These are phyloP conservation scores for Saturnispora serradocipensis DNA, from an alignment of 805 yeast genomes.

Conservation along the genomic window DNA sequence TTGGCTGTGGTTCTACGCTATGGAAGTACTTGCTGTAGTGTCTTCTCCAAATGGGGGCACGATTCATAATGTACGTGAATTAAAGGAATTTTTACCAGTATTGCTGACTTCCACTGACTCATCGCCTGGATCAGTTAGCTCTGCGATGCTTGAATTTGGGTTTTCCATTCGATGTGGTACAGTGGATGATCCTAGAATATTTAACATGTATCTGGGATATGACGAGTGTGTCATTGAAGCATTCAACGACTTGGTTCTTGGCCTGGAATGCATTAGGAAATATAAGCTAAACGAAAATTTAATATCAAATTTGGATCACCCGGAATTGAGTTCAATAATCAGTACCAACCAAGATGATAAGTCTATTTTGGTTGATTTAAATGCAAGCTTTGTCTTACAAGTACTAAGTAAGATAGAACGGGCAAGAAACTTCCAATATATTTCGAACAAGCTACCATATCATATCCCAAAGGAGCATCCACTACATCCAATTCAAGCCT, in stretches of 20 bases:
- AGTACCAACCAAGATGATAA: neutral
- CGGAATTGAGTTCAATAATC: neutral
- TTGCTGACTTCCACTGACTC: conserved; percentile 18
- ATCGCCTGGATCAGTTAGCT: conserved; percentile 16
- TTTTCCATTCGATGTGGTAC: conserved; percentile 23
- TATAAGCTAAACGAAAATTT: neutral
- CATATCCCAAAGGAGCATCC: conserved; percentile 21
- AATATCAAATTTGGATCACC: neutral
- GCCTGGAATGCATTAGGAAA: conserved; percentile 22
- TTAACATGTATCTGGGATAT: conserved; percentile 28
- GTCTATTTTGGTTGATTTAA: conserved; percentile 9
- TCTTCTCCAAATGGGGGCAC: conserved; percentile 55
- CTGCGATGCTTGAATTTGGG: conserved; percentile 19
- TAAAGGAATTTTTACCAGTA: conserved; percentile 30
- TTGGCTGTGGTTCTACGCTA: conserved; percentile 51
- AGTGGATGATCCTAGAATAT: conserved; percentile 10
- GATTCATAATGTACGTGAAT: conserved; percentile 40
- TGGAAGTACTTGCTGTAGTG: conserved; percentile 54
- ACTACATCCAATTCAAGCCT: conserved; percentile 22
- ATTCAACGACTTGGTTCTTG: conserved; percentile 24
- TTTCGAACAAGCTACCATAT: conserved; percentile 26
- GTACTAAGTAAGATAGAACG: conserved; percentile 16
- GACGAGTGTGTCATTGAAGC: conserved; percentile 28
- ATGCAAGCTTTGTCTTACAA: conserved; percentile 11
- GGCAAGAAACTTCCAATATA: conserved; percentile 23